Base-by-base conservation (phyloP, 805 yeast genomes). In the Blastobotrys mokoenaii region DNA sequence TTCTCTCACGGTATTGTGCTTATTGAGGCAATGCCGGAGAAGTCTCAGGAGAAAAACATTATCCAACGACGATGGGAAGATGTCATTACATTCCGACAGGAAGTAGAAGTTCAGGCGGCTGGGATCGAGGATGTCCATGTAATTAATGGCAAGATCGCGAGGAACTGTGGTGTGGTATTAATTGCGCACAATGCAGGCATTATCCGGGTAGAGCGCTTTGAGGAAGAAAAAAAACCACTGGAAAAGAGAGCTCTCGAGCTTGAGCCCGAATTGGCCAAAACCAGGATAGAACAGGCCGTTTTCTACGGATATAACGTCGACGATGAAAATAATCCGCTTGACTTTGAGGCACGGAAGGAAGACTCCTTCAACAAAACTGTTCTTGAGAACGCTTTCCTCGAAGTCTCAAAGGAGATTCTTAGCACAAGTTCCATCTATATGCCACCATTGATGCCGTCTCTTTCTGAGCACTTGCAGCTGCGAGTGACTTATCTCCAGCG, bases 231-330 rank as follows among this genome's bases (percentile, higher is more conserved):
- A 1, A 59, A 52, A 3, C 44, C 45, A 3, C 16, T 52, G 5
- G 20, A 33, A 20, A 25, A 22, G 22, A 50, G 50, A 14, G 32
- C 49, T 1, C 56, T 53, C 8, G 50, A 51, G n/a, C 45, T 53
- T 11, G 52, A 58, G 25, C 43, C 55, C 3, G 51, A 69, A 2
- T 70, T 79, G 40, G 68, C 84, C 30, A 81, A 80, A 57, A 75
- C 86, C 0, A 89, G 81, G 54, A 76, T 90, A 17, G 93, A 83
- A 52, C 97, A 89, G 62, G 95, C 89, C 0, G 76, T 89, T 1
- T 82, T 80, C 55, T 84, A 77, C 50, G 72, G 77, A 1, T 31
- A 33, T 30, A 30, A 31, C 15, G 63, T 60, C 8, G 52, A 64
- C 4, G 55, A 57, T 1, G 56, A 61, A 15, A 43, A 40, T 9